These are phyloP conservation scores for Wickerhamomyces rabaulensis DNA, from an alignment of 805 yeast species.

Conservation along the genomic window DNA sequence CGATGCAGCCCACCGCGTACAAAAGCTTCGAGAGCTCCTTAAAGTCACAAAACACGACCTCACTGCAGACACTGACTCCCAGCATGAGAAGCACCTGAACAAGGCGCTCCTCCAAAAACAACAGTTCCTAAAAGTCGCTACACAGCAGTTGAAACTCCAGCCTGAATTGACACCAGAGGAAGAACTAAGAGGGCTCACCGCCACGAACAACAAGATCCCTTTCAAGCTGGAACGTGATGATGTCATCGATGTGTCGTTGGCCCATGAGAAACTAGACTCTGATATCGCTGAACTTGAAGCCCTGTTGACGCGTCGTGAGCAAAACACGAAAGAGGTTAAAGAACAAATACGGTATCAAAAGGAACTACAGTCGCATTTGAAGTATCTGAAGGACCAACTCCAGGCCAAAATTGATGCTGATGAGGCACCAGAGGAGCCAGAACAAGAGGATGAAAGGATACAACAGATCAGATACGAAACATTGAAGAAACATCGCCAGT, in stretches of 20 bases:
- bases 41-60: neutral
- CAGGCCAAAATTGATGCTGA: neutral
- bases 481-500: neutral
- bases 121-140: neutral
- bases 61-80: neutral
- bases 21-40: neutral
- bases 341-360: slow-evolving; percentile 3
- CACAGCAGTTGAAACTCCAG: neutral
- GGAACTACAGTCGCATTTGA: slow-evolving; percentile 2
- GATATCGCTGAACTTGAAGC: slow-evolving; percentile 11
- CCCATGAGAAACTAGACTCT: slow-evolving; percentile 10
- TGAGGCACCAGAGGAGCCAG: neutral
- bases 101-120: neutral
- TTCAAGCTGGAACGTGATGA: slow-evolving; percentile 20
- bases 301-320: neutral
- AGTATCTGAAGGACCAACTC: neutral
- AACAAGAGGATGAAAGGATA: neutral
- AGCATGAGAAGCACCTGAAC: neutral
- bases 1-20: neutral
- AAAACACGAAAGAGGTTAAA: neutral
- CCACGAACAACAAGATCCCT: slow-evolving; percentile 15
- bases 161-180: neutral
- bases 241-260: slow-evolving; percentile 17
- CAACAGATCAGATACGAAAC: neutral
- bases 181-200: slow-evolving; percentile 2